Percentiles rank a stretch among this genome's conserved stretches.
Conservation (phyloP, 352 stramenopile genomes). For the Thraustotheca clavata region DNA sequence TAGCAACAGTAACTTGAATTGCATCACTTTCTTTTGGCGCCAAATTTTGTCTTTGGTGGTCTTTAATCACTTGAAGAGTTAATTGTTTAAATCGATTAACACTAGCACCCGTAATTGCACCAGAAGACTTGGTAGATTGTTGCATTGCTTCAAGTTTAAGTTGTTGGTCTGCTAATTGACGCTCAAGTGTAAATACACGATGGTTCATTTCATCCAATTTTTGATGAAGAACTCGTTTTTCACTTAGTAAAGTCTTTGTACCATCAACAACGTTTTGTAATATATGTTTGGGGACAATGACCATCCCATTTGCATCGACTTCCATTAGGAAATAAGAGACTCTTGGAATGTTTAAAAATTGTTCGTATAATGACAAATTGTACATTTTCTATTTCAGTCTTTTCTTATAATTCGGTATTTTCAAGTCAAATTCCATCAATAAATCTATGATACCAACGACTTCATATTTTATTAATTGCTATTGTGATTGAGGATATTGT, state of each 20-base stretch:
- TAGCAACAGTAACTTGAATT: neutral
- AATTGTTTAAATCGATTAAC: constrained; percentile 14
- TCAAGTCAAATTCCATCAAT: no score
- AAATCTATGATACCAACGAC: no score
- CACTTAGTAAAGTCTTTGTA: constrained; percentile 17
- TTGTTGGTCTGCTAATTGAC: constrained; percentile 15
- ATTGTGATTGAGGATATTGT: no score
- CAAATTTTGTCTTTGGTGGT: neutral
- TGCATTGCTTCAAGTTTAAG: constrained; percentile 1
- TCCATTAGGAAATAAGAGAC: no score
- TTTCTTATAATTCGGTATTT: no score
- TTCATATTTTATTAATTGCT: no score
- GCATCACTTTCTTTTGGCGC: neutral
- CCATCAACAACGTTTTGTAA: constrained; percentile 20
- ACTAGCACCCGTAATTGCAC: neutral
- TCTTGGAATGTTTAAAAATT: no score
- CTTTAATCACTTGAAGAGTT: constrained; percentile 17
- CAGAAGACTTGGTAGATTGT: neutral
- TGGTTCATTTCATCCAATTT: constrained; percentile 4
- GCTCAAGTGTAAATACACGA: constrained; percentile 18
- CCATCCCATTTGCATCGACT: neutral
- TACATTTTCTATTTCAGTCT: no score
- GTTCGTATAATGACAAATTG: no score
- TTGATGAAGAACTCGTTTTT: constrained; percentile 18
- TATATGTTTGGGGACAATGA: constrained; percentile 20